Conservation (phyloP, 2,329 filamentous ascomycete genomes). For the Cladosporium oxysporum region DNA sequence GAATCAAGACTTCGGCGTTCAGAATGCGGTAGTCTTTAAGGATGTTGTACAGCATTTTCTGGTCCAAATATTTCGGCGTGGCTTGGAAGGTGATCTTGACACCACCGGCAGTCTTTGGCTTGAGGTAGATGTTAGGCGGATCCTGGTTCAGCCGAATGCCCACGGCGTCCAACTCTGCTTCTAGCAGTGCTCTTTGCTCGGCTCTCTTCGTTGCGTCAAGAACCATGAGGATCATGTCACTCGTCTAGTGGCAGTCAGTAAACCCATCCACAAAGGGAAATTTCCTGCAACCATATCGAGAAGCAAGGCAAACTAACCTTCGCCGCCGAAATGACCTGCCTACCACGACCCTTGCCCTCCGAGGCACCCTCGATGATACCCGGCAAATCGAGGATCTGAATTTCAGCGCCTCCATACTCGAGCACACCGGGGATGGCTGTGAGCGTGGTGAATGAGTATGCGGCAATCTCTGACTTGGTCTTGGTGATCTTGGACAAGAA, state of each 20-base stretch:
- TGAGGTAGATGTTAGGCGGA: constrained; percentile 97
- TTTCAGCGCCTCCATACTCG: constrained; percentile 96
- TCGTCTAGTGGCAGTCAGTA: constrained; percentile 59
- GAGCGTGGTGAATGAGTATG: constrained; percentile 95
- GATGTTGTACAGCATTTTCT: constrained; percentile 98
- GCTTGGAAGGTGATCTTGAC: constrained; percentile 98
- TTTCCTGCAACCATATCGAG: neutral
- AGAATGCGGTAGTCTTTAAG: constrained; percentile 98
- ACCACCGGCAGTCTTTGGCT: constrained; percentile 90
- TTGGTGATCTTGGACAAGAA: constrained; percentile 99
- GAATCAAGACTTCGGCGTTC: constrained; percentile 92
- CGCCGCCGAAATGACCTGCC: constrained; percentile 95
- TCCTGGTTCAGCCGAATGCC: constrained; percentile 91
- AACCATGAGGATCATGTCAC: constrained; percentile 95
- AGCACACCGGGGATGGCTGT: constrained; percentile 97
- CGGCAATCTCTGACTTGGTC: constrained; percentile 92
- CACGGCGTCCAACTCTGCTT: constrained; percentile 91
- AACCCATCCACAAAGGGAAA: no score
- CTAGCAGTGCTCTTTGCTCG: constrained; percentile 85
- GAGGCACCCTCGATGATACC: constrained; percentile 97
- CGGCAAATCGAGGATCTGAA: constrained; percentile 94
- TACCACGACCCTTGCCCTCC: constrained; percentile 91
- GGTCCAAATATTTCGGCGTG: constrained; percentile 87
- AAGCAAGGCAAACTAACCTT: constrained; percentile 55
- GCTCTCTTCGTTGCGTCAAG: constrained; percentile 95